Evolutionary conservation across 2,329 filamentous ascomycete genomes (phyloP), one percentile per base, ranked within the genome.

Genomic region (Nothophoma quercina): DNA sequence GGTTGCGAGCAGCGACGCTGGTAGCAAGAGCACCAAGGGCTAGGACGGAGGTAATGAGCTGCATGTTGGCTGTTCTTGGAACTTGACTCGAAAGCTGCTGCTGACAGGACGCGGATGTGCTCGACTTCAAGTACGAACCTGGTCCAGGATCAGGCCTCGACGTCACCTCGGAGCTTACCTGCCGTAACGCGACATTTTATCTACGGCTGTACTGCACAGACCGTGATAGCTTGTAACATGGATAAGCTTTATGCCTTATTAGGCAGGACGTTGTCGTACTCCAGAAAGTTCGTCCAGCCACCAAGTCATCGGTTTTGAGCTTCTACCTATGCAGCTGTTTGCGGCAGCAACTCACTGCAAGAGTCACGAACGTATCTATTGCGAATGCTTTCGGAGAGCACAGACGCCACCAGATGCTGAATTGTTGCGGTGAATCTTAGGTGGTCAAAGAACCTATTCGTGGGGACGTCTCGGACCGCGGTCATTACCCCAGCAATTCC

Each of bases 31-130:
- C 66, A 23, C 59, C 41, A 42, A 72, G 46, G 40, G 65, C 69
- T 33, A 74, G 48, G 19, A 70, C 39, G n/a, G 68, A 65, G 32
- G 38, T 47, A 15, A 72, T 55, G 43, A 73, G 60, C 58, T 67
- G 65, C 71, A 74, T 73, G 5, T 26, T 54, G 45, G 44, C 48
- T 38, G 18, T 39, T 29, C 15, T 21, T 33, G 25, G 22, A 21
- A 34, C 36, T 42, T 39, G 28, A n/a, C 28, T 38, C 13, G 25
- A 30, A 47, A 38, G 46, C 54, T 53, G 44, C 41, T 45, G 10
- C 25, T 26, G 30, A 46, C 15, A 44, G 19, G 16, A 39, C 18
- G 26, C 30, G 50, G 43, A 16, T 25, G 22, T 28, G 18, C 33
- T 29, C 23, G 15, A 21, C 35, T 50, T 55, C 34, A 55, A 49